These are phyloP conservation scores for Dalechampia spathulata DNA, from an alignment of 441 rosid species.

Conservation along the genomic window DNA sequence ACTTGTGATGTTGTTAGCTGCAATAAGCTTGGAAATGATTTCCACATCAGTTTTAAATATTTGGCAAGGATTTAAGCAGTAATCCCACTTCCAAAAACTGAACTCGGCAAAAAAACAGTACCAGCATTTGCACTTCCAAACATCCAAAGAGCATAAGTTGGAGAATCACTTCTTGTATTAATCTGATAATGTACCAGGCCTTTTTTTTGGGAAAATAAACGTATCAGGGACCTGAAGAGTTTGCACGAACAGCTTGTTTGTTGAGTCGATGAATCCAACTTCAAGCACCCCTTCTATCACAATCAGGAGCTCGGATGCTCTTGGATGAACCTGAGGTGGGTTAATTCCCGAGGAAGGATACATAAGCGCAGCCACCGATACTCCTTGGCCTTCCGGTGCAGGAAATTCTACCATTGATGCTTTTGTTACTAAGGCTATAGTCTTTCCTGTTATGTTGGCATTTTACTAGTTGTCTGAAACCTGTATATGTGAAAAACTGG, in stretches of 20 bases:
- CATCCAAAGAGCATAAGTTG: conserved; percentile 12
- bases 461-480: conserved; percentile 9
- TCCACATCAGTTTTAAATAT: too few relatives aligned
- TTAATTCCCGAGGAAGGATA: conserved; percentile 26
- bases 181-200: conserved; percentile 17
- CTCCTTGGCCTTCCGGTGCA: conserved; percentile 20
- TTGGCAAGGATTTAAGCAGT: too few relatives aligned
- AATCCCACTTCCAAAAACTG: conserved; percentile 14
- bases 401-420: conserved; percentile 22
- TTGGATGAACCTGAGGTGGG: conserved; percentile 25
- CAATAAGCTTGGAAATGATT: too few relatives aligned
- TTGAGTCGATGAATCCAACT: conserved; percentile 10
- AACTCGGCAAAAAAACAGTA: conserved; percentile 6
- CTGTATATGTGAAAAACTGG: conserved; percentile 18
- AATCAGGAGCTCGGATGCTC: conserved; percentile 21
- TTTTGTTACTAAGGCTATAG: conserved; percentile 9
- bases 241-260: conserved; percentile 5
- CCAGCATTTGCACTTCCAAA: conserved; percentile 16
- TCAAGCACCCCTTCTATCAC: conserved; percentile 18
- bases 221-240: conserved; percentile 9
- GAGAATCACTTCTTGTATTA: conserved; percentile 1
- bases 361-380: conserved; percentile 11
- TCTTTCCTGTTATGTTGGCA: conserved; percentile 2
- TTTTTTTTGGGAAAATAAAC: conserved; percentile 19
- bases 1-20: too few relatives aligned